Conservation (phyloP, 176 grass and related monocot genomes). For the Zea luxurians region DNA sequence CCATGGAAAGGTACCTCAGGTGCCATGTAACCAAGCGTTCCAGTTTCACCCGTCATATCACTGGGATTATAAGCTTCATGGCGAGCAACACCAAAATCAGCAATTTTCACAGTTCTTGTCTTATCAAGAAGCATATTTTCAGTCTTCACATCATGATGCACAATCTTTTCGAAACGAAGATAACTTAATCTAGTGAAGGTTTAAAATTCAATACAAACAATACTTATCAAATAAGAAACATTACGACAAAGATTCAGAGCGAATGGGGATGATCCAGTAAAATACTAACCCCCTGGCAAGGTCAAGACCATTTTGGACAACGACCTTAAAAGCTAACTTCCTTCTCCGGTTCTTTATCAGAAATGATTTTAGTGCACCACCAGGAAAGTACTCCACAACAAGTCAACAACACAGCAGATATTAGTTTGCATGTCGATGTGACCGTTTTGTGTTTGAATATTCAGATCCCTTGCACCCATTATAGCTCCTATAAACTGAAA, state of each 20-base stretch:
- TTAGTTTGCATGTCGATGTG: conserved; percentile 83
- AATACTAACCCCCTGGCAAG: conserved; percentile 77
- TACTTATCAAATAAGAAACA: not conserved
- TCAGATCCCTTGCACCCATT: conserved; percentile 83
- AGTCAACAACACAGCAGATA: conserved; percentile 85
- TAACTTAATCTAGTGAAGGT: conserved; percentile 65
- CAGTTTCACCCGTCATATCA: conserved; percentile 94
- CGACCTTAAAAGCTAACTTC: conserved; percentile 91
- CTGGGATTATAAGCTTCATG: conserved; percentile 84
- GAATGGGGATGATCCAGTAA: not conserved
- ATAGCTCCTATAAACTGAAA: conserved; percentile 94
- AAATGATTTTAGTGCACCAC: conserved; percentile 83
- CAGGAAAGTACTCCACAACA: conserved; percentile 87
- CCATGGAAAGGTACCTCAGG: conserved; percentile 65
- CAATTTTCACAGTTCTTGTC: conserved; percentile 85
- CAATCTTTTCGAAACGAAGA: conserved; percentile 93
- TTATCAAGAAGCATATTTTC: conserved; percentile 99
- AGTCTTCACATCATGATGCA: conserved; percentile 92
- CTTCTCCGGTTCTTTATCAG: conserved; percentile 92
- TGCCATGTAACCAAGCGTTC: conserved; percentile 98
- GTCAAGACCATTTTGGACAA: conserved; percentile 85
- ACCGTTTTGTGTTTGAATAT: conserved; percentile 82
- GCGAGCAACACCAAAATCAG: conserved; percentile 94
- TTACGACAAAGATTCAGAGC: not conserved
- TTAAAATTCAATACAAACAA: not conserved